Conservation (phyloP, 352 stramenopile species). For the Pythium aphanidermatum region DNA sequence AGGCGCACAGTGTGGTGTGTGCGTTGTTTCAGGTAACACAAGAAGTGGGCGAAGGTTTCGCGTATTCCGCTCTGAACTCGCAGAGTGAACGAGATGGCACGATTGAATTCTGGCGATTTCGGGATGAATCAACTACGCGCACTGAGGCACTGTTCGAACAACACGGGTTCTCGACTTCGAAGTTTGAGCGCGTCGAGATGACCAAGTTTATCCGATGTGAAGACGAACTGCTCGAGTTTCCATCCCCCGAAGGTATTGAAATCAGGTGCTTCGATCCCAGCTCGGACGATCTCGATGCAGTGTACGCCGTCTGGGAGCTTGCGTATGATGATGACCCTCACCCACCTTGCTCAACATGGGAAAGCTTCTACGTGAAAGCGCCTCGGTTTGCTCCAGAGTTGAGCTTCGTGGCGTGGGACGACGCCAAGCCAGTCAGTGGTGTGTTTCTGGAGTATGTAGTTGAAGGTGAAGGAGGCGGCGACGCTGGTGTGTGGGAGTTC, state of each 20-base stretch:
- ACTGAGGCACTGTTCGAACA: neutral
- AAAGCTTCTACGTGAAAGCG: constrained; percentile 11
- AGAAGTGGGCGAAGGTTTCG: neutral
- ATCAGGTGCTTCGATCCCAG: neutral
- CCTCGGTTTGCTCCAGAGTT: constrained; percentile 15
- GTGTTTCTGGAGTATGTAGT: constrained; percentile 1
- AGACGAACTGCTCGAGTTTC: neutral
- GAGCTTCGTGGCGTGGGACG: constrained; percentile 12
- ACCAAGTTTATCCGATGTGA: neutral
- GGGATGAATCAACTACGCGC: neutral
- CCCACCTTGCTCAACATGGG: constrained; percentile 12
- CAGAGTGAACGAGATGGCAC: too few species aligned
- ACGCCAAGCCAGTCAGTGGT: neutral
- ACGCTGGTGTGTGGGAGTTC: neutral
- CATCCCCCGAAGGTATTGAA: neutral
- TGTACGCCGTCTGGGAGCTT: constrained; percentile 12
- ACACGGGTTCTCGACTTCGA: neutral
- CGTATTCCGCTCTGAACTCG: neutral
- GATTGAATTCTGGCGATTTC: constrained; percentile 2
- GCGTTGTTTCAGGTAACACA: constrained; percentile 1
- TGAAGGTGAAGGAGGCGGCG: constrained; percentile 7
- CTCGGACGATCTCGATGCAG: neutral
- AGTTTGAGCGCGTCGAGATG: constrained; percentile 4
- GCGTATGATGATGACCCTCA: constrained; percentile 3
- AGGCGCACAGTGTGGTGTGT: neutral